Percentiles rank a stretch among this genome's conserved stretches.
Conservation (phyloP, 2,329 filamentous ascomycete genomes). For the Myriosclerotinia duriaeana region DNA sequence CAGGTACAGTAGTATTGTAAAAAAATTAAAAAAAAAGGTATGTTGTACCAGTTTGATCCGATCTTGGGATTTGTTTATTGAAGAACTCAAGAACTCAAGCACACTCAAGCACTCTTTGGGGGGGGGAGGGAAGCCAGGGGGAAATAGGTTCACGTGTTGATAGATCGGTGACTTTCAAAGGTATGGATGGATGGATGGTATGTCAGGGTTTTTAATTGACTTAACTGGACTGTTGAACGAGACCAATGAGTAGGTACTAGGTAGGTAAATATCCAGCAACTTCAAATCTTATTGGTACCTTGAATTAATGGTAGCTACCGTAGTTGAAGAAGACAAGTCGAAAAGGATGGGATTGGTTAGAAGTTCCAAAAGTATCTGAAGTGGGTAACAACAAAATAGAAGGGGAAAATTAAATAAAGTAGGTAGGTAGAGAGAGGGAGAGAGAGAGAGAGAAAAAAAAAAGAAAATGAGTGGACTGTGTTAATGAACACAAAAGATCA, state of each 20-base stretch:
- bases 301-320: not conserved
- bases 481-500: slow-evolving; percentile 18
- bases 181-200: no score
- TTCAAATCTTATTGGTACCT: not conserved
- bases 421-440: no score
- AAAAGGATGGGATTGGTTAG: not conserved
- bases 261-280: not conserved
- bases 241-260: not conserved
- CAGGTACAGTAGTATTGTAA: not conserved
- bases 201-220: slow-evolving; percentile 9
- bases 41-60: slow-evolving; percentile 5
- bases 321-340: not conserved
- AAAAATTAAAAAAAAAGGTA: not conserved
- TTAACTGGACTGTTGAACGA: not conserved
- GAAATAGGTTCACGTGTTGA: slow-evolving; percentile 16
- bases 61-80: slow-evolving; percentile 4
- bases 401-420: slow-evolving; percentile 8
- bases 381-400: not conserved
- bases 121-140: slow-evolving; percentile 15
- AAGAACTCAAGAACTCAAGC: not conserved
- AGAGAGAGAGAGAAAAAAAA: no score
- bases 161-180: not conserved
- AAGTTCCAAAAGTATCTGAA: slow-evolving; percentile 2
- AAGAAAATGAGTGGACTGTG: slow-evolving; percentile 17
- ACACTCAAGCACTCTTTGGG: slow-evolving; percentile 11